Evolutionary conservation across 768 basidiomycete species (phyloP), one percentile per base, ranked within the genome.

Genomic region (Cyathus striatus): DNA sequence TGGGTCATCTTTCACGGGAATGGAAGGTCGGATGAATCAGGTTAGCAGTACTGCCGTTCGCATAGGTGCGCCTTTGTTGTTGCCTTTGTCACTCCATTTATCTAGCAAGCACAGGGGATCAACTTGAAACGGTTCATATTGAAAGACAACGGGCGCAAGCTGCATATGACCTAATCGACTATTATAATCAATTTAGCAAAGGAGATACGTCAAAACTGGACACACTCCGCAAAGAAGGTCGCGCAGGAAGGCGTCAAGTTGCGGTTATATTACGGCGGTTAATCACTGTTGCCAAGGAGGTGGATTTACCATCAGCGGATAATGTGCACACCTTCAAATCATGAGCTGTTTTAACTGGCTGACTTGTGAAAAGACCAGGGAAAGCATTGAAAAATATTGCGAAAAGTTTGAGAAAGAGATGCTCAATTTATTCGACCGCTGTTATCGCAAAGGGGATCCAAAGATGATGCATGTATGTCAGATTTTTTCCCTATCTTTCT

Each of bases 321-420:
- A 81, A 83, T 70, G 91, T 91, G 52, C 27, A 66, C 49, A 5
- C 9, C 23, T 9, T 36, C 17, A n/a, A n/a, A n/a, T n/a, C n/a
- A n/a, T 30, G 33, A 13, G 30, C 21, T 10, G 12, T 33, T 21
- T 32, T 32, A 5, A 5, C 10, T 32, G 9, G 27, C 7, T n/a
- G 17, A 6, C 27, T 43, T 21, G 27, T 20, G 24, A 18, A 20
- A 54, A 94, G 86, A 92, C 93, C 2, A 73, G 89, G 48, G 93
- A 96, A 59, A 84, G 74, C 45, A 92, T 99, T 46, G 95, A 98
- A 55, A 88, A 86, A 58, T 98, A 97, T 54, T 96, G 96, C 67
- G 96, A 99, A 67, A 90, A 87, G 62, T 98, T 98, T 50, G 96
- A 99, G 64, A 98, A 95, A 67, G 95, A 98, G 58, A 95, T 97